Evolutionary conservation across 2,329 filamentous ascomycete species (phyloP), one percentile per base, ranked within the genome.

Genomic region (Aspergillus sclerotialis): DNA sequence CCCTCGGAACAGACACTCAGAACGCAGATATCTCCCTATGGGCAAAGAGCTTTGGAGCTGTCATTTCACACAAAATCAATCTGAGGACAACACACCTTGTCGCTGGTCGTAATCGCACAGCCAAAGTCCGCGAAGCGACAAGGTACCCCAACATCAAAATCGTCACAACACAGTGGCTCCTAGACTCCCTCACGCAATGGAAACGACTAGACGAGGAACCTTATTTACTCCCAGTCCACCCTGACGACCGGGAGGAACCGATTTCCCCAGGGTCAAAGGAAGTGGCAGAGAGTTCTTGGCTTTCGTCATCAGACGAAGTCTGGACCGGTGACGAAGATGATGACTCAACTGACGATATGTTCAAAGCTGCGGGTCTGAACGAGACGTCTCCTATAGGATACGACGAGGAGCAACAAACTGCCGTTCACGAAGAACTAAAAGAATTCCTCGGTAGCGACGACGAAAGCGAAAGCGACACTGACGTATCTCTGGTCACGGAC

Each of bases 111-210:
- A 83, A 83, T 19, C 80, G 89, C 14, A 96, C 92, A 0, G 82
- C 86, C 34, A 98, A 98, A 63, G 87, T 96, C 28, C 82, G 85
- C 30, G 82, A 89, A 59, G 92, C 92, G 0, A 81, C 84, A 10
- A 78, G 80, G 43, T 83, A 87, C 36, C 71, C 82, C 0, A 77
- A 78, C 11, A 84, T 96, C 60, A 89, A 88, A 57, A 94, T 98
- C 38, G 92, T 98, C 30, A 88, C 82, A 48, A 84, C 88, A 34
- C 79, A 86, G 50, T 98, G 92, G 92, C 77, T 98, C 18, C 73
- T 81, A 19, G 83, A 89, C 46, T 93, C 82, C 36, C 78, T 96
- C 43, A 82, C 79, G 16, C 82, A 83, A 56, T 98, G 92, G 92
- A 71, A 75, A 43, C 80, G 76, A 37, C 68, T 93, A 8, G 80